Conservation (phyloP, 768 basidiomycete genomes). For the Tremella yokohamensis region DNA sequence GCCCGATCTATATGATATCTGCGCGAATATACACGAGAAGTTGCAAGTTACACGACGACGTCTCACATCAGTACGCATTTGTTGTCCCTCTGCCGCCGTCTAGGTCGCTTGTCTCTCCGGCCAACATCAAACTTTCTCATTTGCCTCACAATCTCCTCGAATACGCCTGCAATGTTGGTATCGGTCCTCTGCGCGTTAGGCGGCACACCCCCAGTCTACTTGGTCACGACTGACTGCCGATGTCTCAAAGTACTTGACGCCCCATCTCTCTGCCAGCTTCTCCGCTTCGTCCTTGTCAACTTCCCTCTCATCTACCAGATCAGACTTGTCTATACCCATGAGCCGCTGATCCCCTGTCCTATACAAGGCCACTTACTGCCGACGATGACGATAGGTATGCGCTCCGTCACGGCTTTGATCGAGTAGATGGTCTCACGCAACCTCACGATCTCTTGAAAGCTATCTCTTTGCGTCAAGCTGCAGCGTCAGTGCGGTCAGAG, state of each 20-base stretch:
- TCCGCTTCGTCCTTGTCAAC: conserved; percentile 55
- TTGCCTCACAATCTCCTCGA: conserved; percentile 3
- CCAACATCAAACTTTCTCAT: not conserved
- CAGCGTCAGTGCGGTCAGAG: not conserved
- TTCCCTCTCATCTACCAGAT: conserved; percentile 75
- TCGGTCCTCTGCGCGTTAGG: not conserved
- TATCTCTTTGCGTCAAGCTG: conserved; percentile 77
- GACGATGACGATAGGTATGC: conserved; percentile 75
- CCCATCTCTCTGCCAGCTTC: conserved; percentile 23
- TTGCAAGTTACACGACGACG: too few species aligned
- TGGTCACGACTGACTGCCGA: conserved; percentile 26
- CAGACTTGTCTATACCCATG: conserved; percentile 53
- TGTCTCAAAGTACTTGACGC: conserved; percentile 29
- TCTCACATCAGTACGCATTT: conserved; percentile 1
- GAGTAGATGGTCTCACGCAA: conserved; percentile 76
- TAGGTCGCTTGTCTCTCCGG: not conserved
- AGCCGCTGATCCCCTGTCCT: not conserved
- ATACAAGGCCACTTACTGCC: conserved; percentile 61
- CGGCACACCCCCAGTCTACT: not conserved
- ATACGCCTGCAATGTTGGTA: not conserved
- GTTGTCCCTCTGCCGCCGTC: not conserved
- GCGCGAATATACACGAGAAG: too few species aligned
- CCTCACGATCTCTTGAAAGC: conserved; percentile 71
- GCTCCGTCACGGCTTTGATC: conserved; percentile 63
- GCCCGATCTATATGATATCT: too few species aligned